Evolutionary conservation across 345 rosid genomes (phyloP).

Genomic region (Gossypium mustelinum): DNA sequence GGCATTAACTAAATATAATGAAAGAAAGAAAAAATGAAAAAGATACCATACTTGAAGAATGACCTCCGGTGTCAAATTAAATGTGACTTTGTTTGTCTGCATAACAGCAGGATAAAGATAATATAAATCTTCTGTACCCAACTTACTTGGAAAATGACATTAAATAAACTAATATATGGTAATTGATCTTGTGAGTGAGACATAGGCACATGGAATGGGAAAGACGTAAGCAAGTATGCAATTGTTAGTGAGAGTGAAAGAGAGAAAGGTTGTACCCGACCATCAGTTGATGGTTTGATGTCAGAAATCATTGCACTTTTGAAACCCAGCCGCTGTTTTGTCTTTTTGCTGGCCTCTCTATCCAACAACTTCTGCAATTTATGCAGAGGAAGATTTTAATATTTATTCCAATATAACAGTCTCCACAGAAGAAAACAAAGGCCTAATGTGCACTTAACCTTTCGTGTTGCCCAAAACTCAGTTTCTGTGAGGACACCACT

Average conservation of each 20-base stretch:
- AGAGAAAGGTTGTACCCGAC: conserved; percentile 55
- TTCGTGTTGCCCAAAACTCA: conserved; percentile 97
- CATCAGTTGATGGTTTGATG: conserved; percentile 73
- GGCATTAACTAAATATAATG: not conserved
- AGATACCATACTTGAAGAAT: conserved; percentile 64
- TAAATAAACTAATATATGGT: not conserved
- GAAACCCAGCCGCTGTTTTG: conserved; percentile 74
- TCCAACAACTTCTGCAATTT: conserved; percentile 67
- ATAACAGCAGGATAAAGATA: conserved; percentile 19
- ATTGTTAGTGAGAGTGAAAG: not conserved
- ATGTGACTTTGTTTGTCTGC: conserved; percentile 93
- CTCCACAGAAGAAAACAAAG: not conserved
- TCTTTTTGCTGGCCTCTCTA: conserved; percentile 53
- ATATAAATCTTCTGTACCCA: not conserved
- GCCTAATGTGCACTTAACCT: conserved; percentile 39
- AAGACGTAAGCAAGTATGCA: conserved; percentile 7
- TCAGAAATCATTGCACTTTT: conserved; percentile 87
- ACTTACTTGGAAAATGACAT: conserved; percentile 1
- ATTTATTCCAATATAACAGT: conserved; percentile 10
- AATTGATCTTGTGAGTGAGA: not conserved
- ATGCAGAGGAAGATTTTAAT: conserved; percentile 15
- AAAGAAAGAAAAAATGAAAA: not conserved
- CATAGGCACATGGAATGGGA: not conserved
- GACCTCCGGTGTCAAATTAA: conserved; percentile 78
- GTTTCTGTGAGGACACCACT: conserved; percentile 65